These are phyloP conservation scores for Aspergillus melleus DNA, from an alignment of 2,329 filamentous ascomycete genomes.

Conservation along the genomic window DNA sequence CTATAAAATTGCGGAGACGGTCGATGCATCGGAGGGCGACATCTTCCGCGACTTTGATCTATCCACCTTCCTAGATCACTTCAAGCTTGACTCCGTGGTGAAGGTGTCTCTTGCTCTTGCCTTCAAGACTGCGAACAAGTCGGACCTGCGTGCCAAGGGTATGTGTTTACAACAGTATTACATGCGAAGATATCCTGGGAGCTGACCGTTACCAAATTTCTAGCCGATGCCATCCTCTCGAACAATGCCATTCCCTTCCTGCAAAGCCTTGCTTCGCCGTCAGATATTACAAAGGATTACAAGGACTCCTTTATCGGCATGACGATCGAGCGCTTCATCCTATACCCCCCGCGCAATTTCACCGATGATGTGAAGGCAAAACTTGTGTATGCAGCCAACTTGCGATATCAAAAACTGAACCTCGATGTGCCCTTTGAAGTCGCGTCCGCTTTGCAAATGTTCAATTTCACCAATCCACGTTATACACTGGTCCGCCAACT, in stretches of 20 bases:
- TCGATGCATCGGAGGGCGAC: conserved; percentile 87
- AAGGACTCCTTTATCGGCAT: conserved; percentile 70
- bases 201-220: conserved; percentile 6
- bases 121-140: conserved; percentile 77
- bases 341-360: conserved; percentile 84
- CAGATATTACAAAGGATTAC: conserved; percentile 65
- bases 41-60: conserved; percentile 95
- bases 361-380: conserved; percentile 72
- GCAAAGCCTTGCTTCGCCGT: conserved; percentile 68
- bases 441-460: conserved; percentile 46
- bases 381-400: conserved; percentile 61
- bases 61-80: conserved; percentile 93
- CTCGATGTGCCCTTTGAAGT: conserved; percentile 45
- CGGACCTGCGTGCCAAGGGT: conserved; percentile 90
- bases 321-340: conserved; percentile 81
- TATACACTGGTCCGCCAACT: conserved; percentile 61
- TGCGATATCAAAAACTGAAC: conserved; percentile 66
- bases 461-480: conserved; percentile 43
- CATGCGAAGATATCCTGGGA: background rate
- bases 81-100: conserved; percentile 84
- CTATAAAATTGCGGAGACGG: conserved; percentile 86
- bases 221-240: conserved; percentile 87
- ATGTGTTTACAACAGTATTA: conserved; percentile 24
- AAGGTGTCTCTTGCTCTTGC: conserved; percentile 86
- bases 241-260: conserved; percentile 77